These are phyloP conservation scores for Neurospora sp. DNA, from an alignment of 495 filamentous ascomycete species.

Conservation along the genomic window DNA sequence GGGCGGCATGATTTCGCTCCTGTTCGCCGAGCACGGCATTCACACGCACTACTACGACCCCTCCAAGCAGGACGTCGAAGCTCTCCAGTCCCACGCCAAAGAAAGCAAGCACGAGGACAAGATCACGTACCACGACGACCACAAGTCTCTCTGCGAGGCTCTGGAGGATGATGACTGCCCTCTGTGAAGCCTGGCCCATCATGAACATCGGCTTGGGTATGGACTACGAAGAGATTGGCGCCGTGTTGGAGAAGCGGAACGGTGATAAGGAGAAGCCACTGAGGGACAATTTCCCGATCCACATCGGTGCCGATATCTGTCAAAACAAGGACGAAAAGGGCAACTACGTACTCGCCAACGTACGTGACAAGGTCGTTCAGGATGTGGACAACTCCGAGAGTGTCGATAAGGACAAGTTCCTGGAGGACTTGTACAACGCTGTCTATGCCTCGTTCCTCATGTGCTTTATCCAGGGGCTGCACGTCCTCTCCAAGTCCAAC, in stretches of 20 bases:
- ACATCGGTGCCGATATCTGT: conserved; percentile 56
- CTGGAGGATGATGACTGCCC: conserved; percentile 28
- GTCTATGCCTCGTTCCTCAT: conserved; percentile 54
- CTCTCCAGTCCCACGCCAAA: not conserved
- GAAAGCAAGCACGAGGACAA: not conserved
- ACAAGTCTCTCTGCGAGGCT: not conserved
- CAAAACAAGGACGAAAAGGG: conserved; percentile 24
- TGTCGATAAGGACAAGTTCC: conserved; percentile 34
- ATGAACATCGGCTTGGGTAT: conserved; percentile 51
- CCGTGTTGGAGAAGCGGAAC: conserved; percentile 54
- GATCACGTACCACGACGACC: not conserved
- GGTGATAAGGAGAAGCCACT: conserved; percentile 39
- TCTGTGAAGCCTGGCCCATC: conserved; percentile 56
- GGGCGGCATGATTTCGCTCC: conserved; percentile 1
- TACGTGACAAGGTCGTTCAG: conserved; percentile 70
- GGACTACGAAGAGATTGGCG: conserved; percentile 50
- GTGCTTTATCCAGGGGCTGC: conserved; percentile 57
- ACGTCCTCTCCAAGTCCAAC: conserved; percentile 53
- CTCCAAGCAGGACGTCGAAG: conserved; percentile 21
- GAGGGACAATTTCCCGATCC: conserved; percentile 49
- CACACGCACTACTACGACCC: conserved; percentile 13
- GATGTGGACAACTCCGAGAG: conserved; percentile 54
- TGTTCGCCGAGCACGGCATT: conserved; percentile 21
- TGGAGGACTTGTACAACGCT: conserved; percentile 50
- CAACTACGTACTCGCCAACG: conserved; percentile 49